Evolutionary conservation across 257 asterid genomes (phyloP).

Genomic region (Anisodus acutangulus): DNA sequence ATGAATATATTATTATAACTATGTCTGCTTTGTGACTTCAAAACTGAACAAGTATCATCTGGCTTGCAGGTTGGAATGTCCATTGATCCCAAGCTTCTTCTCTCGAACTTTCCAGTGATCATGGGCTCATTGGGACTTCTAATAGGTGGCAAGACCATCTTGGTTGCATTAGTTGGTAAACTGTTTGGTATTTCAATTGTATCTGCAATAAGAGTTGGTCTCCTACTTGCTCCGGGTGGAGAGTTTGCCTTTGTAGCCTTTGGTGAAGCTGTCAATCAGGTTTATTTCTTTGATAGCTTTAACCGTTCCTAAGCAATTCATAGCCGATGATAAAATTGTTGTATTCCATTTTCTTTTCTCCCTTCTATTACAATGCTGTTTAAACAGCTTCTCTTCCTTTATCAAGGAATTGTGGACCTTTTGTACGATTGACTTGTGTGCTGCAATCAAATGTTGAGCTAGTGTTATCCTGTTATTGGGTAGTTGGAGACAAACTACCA

Average conservation of each 20-base stretch:
- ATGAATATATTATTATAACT: slow-evolving; percentile 25
- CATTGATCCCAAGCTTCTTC: slow-evolving; percentile 94
- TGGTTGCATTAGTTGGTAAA: slow-evolving; percentile 86
- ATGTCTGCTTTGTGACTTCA: slow-evolving; percentile 9
- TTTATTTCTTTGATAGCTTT: slow-evolving; percentile 36
- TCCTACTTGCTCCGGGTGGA: slow-evolving; percentile 99
- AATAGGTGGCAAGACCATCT: slow-evolving; percentile 83
- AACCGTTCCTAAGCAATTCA: slow-evolving; percentile 25
- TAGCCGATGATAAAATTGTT: slow-evolving; percentile 1
- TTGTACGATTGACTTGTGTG: slow-evolving; percentile 13
- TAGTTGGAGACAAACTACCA: not conserved
- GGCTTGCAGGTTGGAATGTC: slow-evolving; percentile 96
- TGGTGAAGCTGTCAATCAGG: slow-evolving; percentile 99
- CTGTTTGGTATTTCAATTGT: slow-evolving; percentile 84
- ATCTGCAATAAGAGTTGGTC: slow-evolving; percentile 95
- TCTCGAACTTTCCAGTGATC: slow-evolving; percentile 90
- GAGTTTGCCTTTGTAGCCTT: slow-evolving; percentile 99
- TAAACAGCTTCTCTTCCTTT: slow-evolving; percentile 13
- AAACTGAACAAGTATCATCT: slow-evolving; percentile 24
- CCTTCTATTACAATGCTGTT: not conserved
- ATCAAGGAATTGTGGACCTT: slow-evolving; percentile 23
- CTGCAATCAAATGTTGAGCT: slow-evolving; percentile 19
- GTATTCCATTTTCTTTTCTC: slow-evolving; percentile 12
- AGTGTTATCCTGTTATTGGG: slow-evolving; percentile 22
- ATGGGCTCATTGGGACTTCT: slow-evolving; percentile 80